Conservation (phyloP, 768 basidiomycete species). For the Mycena indigotica region DNA sequence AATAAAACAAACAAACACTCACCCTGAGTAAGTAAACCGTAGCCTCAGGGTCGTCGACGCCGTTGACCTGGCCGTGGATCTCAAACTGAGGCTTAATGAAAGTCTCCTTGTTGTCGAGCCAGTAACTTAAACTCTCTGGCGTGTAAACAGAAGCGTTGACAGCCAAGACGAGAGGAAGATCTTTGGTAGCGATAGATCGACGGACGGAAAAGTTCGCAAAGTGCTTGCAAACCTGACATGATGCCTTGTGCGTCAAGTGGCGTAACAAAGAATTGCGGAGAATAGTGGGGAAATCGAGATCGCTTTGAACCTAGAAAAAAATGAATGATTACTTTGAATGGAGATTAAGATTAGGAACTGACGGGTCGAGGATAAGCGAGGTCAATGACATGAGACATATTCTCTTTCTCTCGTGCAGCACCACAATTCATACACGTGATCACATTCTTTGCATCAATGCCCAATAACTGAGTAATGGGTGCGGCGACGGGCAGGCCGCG, state of each 20-base stretch:
- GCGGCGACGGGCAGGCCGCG: slow-evolving; percentile 48
- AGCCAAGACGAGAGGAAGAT: slow-evolving; percentile 82
- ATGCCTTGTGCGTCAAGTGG: slow-evolving; percentile 82
- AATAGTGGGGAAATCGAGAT: slow-evolving; percentile 62
- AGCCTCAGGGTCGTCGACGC: slow-evolving; percentile 54
- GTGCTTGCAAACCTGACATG: slow-evolving; percentile 81
- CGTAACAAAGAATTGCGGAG: slow-evolving; percentile 77
- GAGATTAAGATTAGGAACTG: slow-evolving; percentile 12
- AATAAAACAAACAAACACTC: slow-evolving; percentile 30
- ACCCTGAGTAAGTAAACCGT: slow-evolving; percentile 77
- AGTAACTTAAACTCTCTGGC: slow-evolving; percentile 70
- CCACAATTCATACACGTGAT: slow-evolving; percentile 79
- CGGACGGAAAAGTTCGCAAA: slow-evolving; percentile 72
- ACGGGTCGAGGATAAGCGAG: slow-evolving; percentile 87
- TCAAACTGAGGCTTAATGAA: slow-evolving; percentile 65
- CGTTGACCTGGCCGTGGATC: slow-evolving; percentile 61
- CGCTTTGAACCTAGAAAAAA: slow-evolving; percentile 29
- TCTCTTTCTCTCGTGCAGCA: slow-evolving; percentile 69
- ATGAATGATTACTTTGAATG: slow-evolving; percentile 4
- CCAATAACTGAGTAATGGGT: slow-evolving; percentile 84
- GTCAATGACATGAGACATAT: slow-evolving; percentile 82
- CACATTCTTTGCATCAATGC: slow-evolving; percentile 75
- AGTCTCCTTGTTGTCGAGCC: slow-evolving; percentile 67
- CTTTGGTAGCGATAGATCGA: slow-evolving; percentile 61
- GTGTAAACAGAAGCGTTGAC: slow-evolving; percentile 83